Evolutionary conservation across 1,284 basidiomycete genomes (phyloP), one percentile per base, ranked within the genome.

Genomic region (Trametes versicolor): DNA sequence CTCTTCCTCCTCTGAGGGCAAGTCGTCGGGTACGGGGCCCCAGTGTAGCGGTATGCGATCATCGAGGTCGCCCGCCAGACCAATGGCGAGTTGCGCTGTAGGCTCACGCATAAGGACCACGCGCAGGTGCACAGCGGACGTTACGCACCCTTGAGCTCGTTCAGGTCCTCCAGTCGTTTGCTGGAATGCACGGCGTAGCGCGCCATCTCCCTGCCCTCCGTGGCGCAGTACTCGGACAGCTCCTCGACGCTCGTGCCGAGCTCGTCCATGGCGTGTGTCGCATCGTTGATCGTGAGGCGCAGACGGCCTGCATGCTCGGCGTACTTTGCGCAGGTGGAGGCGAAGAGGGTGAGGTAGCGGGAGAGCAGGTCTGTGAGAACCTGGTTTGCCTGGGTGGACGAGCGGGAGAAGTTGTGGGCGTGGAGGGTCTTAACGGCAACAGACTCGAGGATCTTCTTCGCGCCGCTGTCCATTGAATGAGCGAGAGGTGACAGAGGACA

Each of bases 301-400:
- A 82, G 81, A 56, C 92, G 78, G 15, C 90, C 91, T 7, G 91
- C 84, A 70, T 92, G 90, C 65, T 90, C 83, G 0, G 92, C 88
- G 72, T 91, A 91, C 72, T 85, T 87, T 25, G 87, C 87, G 71
- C 87, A 89, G 15, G 90, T 87, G 1, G 83, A 79, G 1, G 89
- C 80, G 17, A 93, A 79, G 29, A 92, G 80, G 17, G 83, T 70
- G 59, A 93, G 78, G 75, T 93, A 94, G 59, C 90, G 87, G 48
- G 89, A 82, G 66, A 94, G 83, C 67, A 93, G 79, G 75, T 90
- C 91, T 12, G 90, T 89, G 55, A 94, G 82, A 21, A 90, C 83
- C 41, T 85, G 78, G 15, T 87, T 82, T 5, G 92, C 91, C 70
- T 90, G 88, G 0, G 86, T 78, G 6, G 92, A 94, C 0, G 91